Conservation (phyloP, 73 alveolate genomes). For the Paramecium primaurelia region DNA sequence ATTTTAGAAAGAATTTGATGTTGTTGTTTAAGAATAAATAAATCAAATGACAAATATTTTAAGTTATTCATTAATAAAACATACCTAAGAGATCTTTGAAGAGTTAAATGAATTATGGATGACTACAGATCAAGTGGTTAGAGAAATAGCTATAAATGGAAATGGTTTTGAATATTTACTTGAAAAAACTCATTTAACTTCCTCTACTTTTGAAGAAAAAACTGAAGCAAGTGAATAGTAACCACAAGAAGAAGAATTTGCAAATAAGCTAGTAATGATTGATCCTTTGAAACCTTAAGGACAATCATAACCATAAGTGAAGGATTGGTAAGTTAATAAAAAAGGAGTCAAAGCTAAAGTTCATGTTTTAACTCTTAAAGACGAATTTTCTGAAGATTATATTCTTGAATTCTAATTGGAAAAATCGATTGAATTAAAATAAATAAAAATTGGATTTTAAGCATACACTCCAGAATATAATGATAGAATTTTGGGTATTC, state of each 20-base stretch:
- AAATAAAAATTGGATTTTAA: constrained; percentile 54
- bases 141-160: constrained; percentile 38
- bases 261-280: background rate
- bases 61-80: background rate
- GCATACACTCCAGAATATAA: constrained; percentile 47
- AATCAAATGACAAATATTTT: background rate
- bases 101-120: constrained; percentile 45
- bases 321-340: constrained; percentile 35
- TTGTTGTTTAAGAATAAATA: background rate
- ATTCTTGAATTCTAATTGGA: constrained; percentile 36
- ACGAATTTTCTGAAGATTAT: background rate
- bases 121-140: background rate
- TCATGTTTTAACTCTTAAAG: background rate
- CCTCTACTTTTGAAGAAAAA: background rate
- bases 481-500: constrained; percentile 53
- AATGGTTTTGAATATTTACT: constrained; percentile 29
- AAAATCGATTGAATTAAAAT: background rate
- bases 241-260: constrained; percentile 14
- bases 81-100: constrained; percentile 19
- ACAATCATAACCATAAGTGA: background rate
- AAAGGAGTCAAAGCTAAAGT: constrained; percentile 33
- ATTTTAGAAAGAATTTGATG: background rate
- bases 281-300: background rate
- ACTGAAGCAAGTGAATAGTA: background rate
- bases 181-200: constrained; percentile 38